A percentile compares a stretch with the other conserved stretches of the same genome.
These are phyloP conservation scores for Lactuca saligna DNA, from an alignment of 129 eudicot species.

Conservation along the genomic window DNA sequence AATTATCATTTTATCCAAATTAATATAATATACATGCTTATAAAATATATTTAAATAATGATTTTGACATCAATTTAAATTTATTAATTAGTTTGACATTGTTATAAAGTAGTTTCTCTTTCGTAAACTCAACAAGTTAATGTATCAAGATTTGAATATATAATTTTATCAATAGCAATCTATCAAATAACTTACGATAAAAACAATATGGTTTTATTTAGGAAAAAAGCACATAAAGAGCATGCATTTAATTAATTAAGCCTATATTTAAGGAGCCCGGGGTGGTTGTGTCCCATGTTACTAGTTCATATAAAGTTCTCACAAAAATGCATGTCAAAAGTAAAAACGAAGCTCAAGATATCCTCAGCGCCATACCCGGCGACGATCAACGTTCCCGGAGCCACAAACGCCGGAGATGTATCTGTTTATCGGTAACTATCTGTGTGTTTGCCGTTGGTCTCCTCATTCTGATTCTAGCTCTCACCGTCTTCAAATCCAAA, in stretches of 20 bases:
- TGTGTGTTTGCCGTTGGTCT: constrained; percentile 32
- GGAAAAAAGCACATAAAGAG: not conserved
- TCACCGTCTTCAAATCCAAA: constrained; percentile 72
- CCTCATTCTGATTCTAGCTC: constrained; percentile 46
- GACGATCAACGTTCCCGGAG: not conserved
- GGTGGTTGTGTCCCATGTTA: no score
- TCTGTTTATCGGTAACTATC: constrained; percentile 30
- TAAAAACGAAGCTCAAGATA: constrained; percentile 6
- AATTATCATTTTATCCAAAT: no score
- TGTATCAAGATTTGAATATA: no score
- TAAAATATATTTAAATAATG: no score
- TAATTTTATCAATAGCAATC: not conserved
- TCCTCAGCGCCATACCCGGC: constrained; percentile 6
- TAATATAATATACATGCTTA: no score
- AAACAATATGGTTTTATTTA: no score
- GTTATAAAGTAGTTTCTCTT: no score
- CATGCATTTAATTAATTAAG: not conserved
- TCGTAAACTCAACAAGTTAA: no score
- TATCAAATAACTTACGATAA: no score
- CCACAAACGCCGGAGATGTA: constrained; percentile 24
- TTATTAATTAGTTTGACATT: no score
- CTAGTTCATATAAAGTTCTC: not conserved
- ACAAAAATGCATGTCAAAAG: constrained; percentile 25
- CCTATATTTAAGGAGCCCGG: not conserved
- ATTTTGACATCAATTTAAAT: no score